These are phyloP conservation scores for Alternaria gaisen DNA, from an alignment of 2,329 filamentous ascomycete species.

Conservation along the genomic window DNA sequence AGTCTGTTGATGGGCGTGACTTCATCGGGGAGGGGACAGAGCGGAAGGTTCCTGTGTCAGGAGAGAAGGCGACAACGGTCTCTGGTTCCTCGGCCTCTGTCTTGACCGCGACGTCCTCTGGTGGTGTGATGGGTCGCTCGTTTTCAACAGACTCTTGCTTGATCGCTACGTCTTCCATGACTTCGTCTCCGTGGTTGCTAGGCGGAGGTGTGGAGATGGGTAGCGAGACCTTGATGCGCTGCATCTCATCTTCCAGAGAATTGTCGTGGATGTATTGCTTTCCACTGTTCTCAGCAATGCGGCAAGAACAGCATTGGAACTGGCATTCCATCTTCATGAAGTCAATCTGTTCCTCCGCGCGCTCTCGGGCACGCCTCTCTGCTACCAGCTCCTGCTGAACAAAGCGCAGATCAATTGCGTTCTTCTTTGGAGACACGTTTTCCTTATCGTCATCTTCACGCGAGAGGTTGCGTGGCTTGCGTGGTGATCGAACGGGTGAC, in stretches of 20 bases:
- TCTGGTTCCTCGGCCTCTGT: slow-evolving; percentile 24
- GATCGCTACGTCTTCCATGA: slow-evolving; percentile 43
- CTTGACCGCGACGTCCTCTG: slow-evolving; percentile 18
- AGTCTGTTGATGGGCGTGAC: slow-evolving; percentile 16
- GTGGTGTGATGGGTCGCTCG: slow-evolving; percentile 34
- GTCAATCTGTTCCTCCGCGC: slow-evolving; percentile 76
- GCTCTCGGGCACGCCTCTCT: slow-evolving; percentile 69
- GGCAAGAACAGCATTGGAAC: slow-evolving; percentile 72
- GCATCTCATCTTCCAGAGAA: slow-evolving; percentile 46
- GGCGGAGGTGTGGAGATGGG: slow-evolving; percentile 68
- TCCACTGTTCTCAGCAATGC: slow-evolving; percentile 50
- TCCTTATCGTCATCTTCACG: slow-evolving; percentile 56
- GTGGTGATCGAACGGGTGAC: slow-evolving; percentile 65
- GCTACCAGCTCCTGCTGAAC: slow-evolving; percentile 61
- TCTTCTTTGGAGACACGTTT: slow-evolving; percentile 56
- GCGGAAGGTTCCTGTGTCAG: slow-evolving; percentile 51
- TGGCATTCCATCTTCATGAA: slow-evolving; percentile 80
- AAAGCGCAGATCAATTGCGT: slow-evolving; percentile 55
- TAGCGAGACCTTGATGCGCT: slow-evolving; percentile 55
- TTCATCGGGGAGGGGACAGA: slow-evolving; percentile 45
- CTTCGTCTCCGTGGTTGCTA: slow-evolving; percentile 65
- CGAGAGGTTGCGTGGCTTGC: slow-evolving; percentile 57
- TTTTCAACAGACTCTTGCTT: slow-evolving; percentile 32
- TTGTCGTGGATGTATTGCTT: slow-evolving; percentile 52
- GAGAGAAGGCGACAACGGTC: slow-evolving; percentile 45